phyloP scores from a whole-genome alignment of 306 rosid species.

The Citrullus amarus region DNA sequence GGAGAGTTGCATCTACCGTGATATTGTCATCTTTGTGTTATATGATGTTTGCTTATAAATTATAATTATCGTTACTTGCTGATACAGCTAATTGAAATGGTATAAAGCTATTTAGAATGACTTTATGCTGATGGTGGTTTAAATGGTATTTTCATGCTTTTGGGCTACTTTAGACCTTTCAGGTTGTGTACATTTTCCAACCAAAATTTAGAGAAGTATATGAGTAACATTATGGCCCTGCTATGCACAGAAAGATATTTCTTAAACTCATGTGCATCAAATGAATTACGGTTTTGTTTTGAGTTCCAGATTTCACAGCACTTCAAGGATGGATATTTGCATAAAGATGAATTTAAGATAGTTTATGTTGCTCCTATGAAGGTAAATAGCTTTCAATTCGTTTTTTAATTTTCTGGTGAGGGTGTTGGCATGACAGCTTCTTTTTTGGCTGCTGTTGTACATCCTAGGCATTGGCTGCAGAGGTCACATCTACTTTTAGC shows the following conservation, averaged over 20 bases:
- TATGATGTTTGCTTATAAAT: neutral
- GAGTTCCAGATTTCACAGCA: conserved; percentile 83
- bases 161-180: neutral
- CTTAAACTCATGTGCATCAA: conserved; percentile 10
- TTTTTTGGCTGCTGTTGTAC: conserved; percentile 6
- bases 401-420: neutral
- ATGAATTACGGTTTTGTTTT: conserved; percentile 1
- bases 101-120: neutral
- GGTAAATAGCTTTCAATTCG: conserved; percentile 26
- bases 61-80: neutral
- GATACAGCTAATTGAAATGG: neutral
- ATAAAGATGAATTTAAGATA: conserved; percentile 83
- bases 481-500: conserved; percentile 88
- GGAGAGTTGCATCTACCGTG: neutral
- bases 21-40: neutral
- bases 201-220: neutral
- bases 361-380: conserved; percentile 99
- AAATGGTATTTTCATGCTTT: neutral
- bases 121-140: neutral
- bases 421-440: conserved; percentile 5
- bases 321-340: conserved; percentile 89
- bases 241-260: neutral
- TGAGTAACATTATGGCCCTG: neutral
- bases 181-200: neutral
- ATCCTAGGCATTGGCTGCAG: conserved; percentile 92